Percentiles rank a stretch among this genome's conserved stretches.
Evolutionary conservation across 2,329 filamentous ascomycete genomes (phyloP).

Genomic region (Stagonosporopsis rhizophila): DNA sequence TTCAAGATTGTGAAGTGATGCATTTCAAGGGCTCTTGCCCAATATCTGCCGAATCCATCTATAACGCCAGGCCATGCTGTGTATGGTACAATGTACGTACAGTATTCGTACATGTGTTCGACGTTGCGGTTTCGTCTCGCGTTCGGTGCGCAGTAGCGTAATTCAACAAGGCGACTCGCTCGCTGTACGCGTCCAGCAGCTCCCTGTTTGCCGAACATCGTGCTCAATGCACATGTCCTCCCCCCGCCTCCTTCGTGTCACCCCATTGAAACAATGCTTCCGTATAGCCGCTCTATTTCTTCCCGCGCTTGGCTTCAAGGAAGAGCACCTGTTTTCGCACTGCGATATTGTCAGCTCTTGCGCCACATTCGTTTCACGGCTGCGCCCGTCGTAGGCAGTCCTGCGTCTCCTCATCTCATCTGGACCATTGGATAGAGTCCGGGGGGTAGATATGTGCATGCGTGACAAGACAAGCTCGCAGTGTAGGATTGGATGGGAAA

Average conservation of each 20-base stretch:
- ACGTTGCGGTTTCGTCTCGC: slow-evolving; percentile 2
- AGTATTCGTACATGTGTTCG: slow-evolving; percentile 15
- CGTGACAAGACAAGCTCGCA: neutral
- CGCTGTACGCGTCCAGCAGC: neutral
- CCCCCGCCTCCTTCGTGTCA: neutral
- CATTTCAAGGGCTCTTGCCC: slow-evolving; percentile 15
- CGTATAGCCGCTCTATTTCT: slow-evolving; percentile 49
- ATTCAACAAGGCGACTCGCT: neutral
- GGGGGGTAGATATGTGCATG: too few species aligned
- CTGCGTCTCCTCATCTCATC: neutral
- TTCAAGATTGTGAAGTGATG: neutral
- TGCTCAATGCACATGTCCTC: neutral
- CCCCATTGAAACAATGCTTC: neutral
- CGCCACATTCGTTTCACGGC: neutral
- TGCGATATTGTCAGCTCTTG: slow-evolving; percentile 49
- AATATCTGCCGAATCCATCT: slow-evolving; percentile 18
- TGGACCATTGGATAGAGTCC: too few species aligned
- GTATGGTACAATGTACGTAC: slow-evolving; percentile 37
- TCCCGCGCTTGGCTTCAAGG: slow-evolving; percentile 87
- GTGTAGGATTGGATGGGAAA: too few species aligned
- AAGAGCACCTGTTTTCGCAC: slow-evolving; percentile 97
- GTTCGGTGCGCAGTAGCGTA: neutral
- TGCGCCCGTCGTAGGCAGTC: neutral
- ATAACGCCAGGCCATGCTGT: slow-evolving; percentile 40
- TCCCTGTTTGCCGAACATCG: neutral